These are phyloP conservation scores for Chytriomyces confervae DNA, from an alignment of 192 early-diverging fungal genomes.

Conservation along the genomic window DNA sequence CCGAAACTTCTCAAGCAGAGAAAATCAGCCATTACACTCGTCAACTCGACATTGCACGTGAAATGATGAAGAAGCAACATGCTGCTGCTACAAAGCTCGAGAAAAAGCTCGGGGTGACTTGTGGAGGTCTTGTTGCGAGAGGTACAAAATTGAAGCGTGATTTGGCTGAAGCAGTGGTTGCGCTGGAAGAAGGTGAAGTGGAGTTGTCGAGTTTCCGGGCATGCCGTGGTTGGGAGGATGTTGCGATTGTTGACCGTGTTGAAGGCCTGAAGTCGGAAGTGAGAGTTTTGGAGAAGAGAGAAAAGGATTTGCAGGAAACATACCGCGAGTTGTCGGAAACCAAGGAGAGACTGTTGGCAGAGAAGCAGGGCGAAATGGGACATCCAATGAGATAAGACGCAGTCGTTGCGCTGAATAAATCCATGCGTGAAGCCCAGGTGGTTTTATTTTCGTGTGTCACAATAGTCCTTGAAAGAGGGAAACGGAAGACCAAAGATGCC, in stretches of 20 bases:
- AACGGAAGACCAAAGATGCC: too few relatives aligned
- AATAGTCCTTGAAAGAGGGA: too few relatives aligned
- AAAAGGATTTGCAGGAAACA: conserved; percentile 66
- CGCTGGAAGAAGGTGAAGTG: conserved; percentile 31
- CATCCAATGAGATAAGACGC: too few relatives aligned
- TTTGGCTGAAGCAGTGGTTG: conserved; percentile 27
- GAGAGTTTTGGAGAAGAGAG: conserved; percentile 54
- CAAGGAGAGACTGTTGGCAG: conserved; percentile 44
- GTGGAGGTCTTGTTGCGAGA: conserved; percentile 86
- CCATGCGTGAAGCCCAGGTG: too few relatives aligned
- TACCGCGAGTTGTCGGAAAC: conserved; percentile 67
- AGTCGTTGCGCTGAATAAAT: too few relatives aligned
- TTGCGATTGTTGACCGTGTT: conserved; percentile 52
- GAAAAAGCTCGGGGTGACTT: conserved; percentile 74
- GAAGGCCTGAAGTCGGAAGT: conserved; percentile 64
- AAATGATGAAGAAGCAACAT: conserved; percentile 77
- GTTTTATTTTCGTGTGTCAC: too few relatives aligned
- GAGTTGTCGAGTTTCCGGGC: conserved; percentile 37
- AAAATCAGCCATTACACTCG: conserved; percentile 5
- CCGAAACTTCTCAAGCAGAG: neutral
- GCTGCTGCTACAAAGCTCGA: conserved; percentile 82
- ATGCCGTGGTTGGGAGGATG: conserved; percentile 41
- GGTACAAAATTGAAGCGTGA: conserved; percentile 68
- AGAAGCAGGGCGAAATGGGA: neutral
- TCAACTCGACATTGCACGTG: conserved; percentile 61